A percentile compares a stretch with the other conserved stretches of the same genome.
phyloP scores from a whole-genome alignment of 2,329 filamentous ascomycete species.

The Didymella lethalis region DNA sequence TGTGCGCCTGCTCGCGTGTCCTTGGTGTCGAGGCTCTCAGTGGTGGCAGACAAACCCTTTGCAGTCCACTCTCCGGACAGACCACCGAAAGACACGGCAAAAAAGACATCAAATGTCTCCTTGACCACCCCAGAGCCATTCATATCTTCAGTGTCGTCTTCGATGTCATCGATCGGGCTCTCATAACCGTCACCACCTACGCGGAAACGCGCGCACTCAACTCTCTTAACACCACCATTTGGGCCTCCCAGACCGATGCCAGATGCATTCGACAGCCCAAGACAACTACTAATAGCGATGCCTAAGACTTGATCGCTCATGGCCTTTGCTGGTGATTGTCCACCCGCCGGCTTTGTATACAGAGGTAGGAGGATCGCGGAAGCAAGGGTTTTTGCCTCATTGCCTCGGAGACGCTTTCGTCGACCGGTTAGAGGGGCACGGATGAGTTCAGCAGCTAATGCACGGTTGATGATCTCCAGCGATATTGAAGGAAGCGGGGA shows the following conservation, averaged over 20 bases:
- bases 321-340: conserved; percentile 37
- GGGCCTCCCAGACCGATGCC: conserved; percentile 50
- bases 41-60: conserved; percentile 47
- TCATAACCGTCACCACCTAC: conserved; percentile 52
- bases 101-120: conserved; percentile 56
- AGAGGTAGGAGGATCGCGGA: conserved; percentile 53
- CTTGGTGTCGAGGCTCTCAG: conserved; percentile 11
- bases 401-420: conserved; percentile 53
- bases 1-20: conserved; percentile 14
- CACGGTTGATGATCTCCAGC: conserved; percentile 55
- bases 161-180: conserved; percentile 52
- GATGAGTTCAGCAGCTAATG: conserved; percentile 57
- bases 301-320: conserved; percentile 49
- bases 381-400: conserved; percentile 58
- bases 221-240: conserved; percentile 46
- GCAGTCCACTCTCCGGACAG: conserved; percentile 54
- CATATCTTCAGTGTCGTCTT: conserved; percentile 40
- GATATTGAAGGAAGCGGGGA: conserved; percentile 29
- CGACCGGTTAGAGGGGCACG: conserved; percentile 55
- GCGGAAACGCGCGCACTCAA: conserved; percentile 54
- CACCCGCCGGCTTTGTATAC: conserved; percentile 40
- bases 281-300: conserved; percentile 55
- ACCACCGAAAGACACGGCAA: conserved; percentile 53
- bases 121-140: conserved; percentile 34
- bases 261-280: conserved; percentile 47